These are phyloP conservation scores for Candida suzukii DNA, from an alignment of 805 yeast species.

Conservation along the genomic window DNA sequence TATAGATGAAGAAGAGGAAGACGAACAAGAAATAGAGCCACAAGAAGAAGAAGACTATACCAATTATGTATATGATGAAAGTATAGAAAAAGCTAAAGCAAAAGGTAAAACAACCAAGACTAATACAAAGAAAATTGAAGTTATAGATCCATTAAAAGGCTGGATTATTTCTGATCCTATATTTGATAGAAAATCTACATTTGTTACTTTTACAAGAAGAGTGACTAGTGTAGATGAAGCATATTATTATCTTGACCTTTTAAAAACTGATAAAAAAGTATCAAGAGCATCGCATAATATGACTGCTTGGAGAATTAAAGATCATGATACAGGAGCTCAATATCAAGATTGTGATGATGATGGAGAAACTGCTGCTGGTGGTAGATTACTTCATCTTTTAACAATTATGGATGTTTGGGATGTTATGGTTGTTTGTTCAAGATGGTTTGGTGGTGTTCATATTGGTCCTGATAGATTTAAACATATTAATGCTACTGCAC, in stretches of 20 bases:
- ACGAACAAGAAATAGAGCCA: slow-evolving; percentile 2
- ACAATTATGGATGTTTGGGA: slow-evolving; percentile 74
- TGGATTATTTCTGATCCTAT: slow-evolving; percentile 79
- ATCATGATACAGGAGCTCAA: slow-evolving; percentile 42
- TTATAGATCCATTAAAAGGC: slow-evolving; percentile 46
- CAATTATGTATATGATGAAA: slow-evolving; percentile 19
- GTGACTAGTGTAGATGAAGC: slow-evolving; percentile 70
- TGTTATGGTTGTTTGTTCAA: slow-evolving; percentile 74
- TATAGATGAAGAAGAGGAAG: slow-evolving; percentile 1
- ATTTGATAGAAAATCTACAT: slow-evolving; percentile 77
- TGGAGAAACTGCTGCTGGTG: slow-evolving; percentile 96
- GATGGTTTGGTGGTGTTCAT: slow-evolving; percentile 93
- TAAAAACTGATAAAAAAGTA: slow-evolving; percentile 62
- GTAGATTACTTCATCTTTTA: slow-evolving; percentile 71
- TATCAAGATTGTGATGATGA: slow-evolving; percentile 92
- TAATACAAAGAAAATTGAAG: slow-evolving; percentile 2
- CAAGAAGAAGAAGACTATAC: slow-evolving; percentile 1
- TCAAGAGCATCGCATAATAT: slow-evolving; percentile 71
- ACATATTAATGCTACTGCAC: slow-evolving; percentile 83
- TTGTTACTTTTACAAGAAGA: slow-evolving; percentile 65
- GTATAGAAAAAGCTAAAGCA: slow-evolving; percentile 19
- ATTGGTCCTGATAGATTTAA: slow-evolving; percentile 92
- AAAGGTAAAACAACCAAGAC: background rate
- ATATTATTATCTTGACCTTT: slow-evolving; percentile 35
- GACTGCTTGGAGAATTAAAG: slow-evolving; percentile 75